Base-by-base conservation (phyloP, 1,284 basidiomycete genomes). In the Ceratobasidium sp. region DNA sequence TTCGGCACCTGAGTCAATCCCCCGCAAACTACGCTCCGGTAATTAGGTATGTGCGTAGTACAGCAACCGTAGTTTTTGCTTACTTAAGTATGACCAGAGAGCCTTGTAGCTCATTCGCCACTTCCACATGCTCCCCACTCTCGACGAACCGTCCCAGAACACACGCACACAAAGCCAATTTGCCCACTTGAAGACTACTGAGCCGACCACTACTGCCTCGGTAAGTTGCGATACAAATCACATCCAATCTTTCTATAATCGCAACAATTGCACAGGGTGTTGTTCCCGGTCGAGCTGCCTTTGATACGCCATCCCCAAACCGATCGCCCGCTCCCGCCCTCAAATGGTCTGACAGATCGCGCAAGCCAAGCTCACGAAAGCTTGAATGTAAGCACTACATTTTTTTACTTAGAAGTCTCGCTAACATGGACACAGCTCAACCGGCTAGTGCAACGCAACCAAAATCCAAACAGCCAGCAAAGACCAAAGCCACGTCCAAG, bases 111-210 rank as follows among this genome's bases (percentile, higher is more conserved):
- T 15, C 23, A 60, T n/a, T 33, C 10, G n/a, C 28, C 23, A 26
- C n/a, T 33, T 20, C 26, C 42, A 49, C 20, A 69, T 69, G 67
- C 33, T 28, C 51, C 51, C 23, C n/a, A 9, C 49, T 20, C 12
- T 33, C 51, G 49, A 53, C 9, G 51, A 69, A 28, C 9, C 15
- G 55, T 18, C 49, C 13, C 51, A 53, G 33, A 49, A 53, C 33
- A 46, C 67, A 33, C 67, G 39, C 18, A 51, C 67, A n/a, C 67
- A 49, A 46, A 69, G 67, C 49, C 67, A 69, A 20, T 69, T 69
- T 20, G 49, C 67, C 26, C 49, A 56, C 26, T 69, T 69, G 7
- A 69, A 69, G 39, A 53, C 49, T 15, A 51, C 39, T 5, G 46
- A 69, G 51, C 67, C 67, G 7, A 40, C 67, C 1, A 69, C 67